Conservation (phyloP, 495 filamentous ascomycete genomes). For the Penicillium fimorum region DNA sequence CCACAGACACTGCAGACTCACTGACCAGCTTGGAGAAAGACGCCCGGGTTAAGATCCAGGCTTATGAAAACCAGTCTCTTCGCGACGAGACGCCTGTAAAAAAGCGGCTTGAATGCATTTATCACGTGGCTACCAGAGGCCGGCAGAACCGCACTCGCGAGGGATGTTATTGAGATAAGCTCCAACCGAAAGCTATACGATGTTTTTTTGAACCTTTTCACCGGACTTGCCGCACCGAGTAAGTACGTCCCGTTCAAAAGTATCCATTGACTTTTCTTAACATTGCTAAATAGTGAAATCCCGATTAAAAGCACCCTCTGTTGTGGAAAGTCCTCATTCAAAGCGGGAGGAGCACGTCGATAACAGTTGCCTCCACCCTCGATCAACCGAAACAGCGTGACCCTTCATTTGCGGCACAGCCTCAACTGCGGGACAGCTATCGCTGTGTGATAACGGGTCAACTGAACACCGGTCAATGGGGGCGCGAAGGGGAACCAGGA, state of each 20-base stretch:
- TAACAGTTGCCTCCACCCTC: not conserved
- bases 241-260: not conserved
- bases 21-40: not conserved
- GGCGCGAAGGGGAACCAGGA: constrained; percentile 1
- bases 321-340: not conserved
- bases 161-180: not conserved
- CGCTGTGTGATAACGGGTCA: constrained; percentile 2
- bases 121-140: not conserved
- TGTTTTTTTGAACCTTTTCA: not conserved
- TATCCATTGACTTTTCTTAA: not conserved
- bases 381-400: not conserved
- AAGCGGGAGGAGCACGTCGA: not conserved
- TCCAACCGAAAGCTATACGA: not conserved
- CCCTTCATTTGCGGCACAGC: not conserved
- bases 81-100: not conserved
- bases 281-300: not conserved
- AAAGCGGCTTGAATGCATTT: constrained; percentile 1
- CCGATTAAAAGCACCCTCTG: not conserved
- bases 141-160: not conserved
- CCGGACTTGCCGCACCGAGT: not conserved
- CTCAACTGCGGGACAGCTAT: not conserved
- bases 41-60: not conserved
- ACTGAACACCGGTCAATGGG: not conserved
- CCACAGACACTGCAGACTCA: constrained; percentile 3
- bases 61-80: not conserved